phyloP scores from a whole-genome alignment of 768 basidiomycete species.

The Clathrus columnatus region DNA sequence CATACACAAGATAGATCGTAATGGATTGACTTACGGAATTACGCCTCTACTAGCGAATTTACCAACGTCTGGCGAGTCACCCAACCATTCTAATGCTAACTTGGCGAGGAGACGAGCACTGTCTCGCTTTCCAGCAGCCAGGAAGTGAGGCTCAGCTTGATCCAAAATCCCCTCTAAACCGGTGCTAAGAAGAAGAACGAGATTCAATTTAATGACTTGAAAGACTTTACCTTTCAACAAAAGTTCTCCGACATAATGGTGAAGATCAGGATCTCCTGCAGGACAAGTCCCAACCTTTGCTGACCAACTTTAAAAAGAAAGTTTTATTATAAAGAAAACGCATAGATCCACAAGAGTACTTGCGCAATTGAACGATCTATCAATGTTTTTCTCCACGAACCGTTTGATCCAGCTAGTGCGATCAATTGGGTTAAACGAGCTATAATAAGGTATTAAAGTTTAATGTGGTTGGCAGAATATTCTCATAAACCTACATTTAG shows the following conservation, averaged over 20 bases:
- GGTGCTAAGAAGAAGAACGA: no score
- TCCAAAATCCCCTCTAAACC: conserved; percentile 69
- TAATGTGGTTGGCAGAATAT: conserved; percentile 5
- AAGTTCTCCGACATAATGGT: conserved; percentile 85
- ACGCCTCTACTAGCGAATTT: conserved; percentile 79
- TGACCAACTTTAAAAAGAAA: conserved; percentile 60
- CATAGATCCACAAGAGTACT: conserved; percentile 22
- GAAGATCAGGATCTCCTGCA: conserved; percentile 80
- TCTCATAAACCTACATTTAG: conserved; percentile 51
- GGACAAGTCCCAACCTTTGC: conserved; percentile 69
- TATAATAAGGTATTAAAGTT: conserved; percentile 22
- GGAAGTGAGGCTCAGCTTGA: conserved; percentile 70
- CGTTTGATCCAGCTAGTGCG: conserved; percentile 69
- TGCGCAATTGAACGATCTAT: conserved; percentile 80
- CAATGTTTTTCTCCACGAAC: conserved; percentile 85
- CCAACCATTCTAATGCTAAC: conserved; percentile 75
- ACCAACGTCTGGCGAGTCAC: conserved; percentile 38
- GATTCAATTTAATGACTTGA: no score
- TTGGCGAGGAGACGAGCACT: conserved; percentile 80
- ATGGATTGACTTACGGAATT: conserved; percentile 57
- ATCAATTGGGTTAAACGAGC: conserved; percentile 88
- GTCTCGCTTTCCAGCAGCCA: conserved; percentile 82
- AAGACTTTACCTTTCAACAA: conserved; percentile 60
- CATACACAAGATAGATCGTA: background rate
- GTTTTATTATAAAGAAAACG: conserved; percentile 13